Percentiles rank a stretch among this genome's conserved stretches.
These are phyloP conservation scores for Brettanomyces bruxellensis DNA, from an alignment of 805 yeast species.

Conservation along the genomic window DNA sequence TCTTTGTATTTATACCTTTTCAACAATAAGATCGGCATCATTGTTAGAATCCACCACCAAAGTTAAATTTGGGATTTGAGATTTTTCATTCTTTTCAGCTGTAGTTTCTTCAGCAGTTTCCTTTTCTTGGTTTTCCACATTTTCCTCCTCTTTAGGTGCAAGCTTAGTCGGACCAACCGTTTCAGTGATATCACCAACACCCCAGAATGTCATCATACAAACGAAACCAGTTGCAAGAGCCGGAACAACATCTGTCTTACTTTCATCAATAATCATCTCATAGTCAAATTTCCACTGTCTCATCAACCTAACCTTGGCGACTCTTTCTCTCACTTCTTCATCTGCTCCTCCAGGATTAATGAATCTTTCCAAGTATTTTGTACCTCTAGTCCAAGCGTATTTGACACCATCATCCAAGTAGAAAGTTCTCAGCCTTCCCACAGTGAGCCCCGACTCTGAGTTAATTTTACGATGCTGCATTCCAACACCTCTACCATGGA, in stretches of 20 bases:
- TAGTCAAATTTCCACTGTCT: slow-evolving; percentile 53
- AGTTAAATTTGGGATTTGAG: slow-evolving; percentile 17
- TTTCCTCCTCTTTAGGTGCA: slow-evolving; percentile 4
- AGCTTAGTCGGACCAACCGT: slow-evolving; percentile 43
- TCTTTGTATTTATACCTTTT: slow-evolving; percentile 11
- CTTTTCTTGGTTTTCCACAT: slow-evolving; percentile 5
- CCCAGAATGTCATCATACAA: slow-evolving; percentile 64
- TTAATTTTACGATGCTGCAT: slow-evolving; percentile 36
- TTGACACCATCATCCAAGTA: slow-evolving; percentile 43
- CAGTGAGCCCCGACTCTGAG: slow-evolving; percentile 26
- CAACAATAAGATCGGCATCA: slow-evolving; percentile 25
- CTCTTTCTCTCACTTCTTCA: slow-evolving; percentile 44
- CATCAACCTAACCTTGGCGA: slow-evolving; percentile 48
- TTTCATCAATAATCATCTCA: slow-evolving; percentile 44
- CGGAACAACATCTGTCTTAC: slow-evolving; percentile 37
- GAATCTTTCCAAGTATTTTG: slow-evolving; percentile 43
- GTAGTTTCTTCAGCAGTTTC: slow-evolving; percentile 1
- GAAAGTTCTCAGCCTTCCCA: slow-evolving; percentile 37
- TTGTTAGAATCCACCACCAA: slow-evolving; percentile 21
- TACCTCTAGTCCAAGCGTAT: slow-evolving; percentile 46
- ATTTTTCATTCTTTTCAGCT: background rate
- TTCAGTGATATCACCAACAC: slow-evolving; percentile 41
- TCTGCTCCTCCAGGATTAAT: slow-evolving; percentile 47
- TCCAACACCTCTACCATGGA: slow-evolving; percentile 34
- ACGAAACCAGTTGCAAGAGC: slow-evolving; percentile 54